Evolutionary conservation across 768 basidiomycete species (phyloP).

Genomic region (Pholiota microspora): DNA sequence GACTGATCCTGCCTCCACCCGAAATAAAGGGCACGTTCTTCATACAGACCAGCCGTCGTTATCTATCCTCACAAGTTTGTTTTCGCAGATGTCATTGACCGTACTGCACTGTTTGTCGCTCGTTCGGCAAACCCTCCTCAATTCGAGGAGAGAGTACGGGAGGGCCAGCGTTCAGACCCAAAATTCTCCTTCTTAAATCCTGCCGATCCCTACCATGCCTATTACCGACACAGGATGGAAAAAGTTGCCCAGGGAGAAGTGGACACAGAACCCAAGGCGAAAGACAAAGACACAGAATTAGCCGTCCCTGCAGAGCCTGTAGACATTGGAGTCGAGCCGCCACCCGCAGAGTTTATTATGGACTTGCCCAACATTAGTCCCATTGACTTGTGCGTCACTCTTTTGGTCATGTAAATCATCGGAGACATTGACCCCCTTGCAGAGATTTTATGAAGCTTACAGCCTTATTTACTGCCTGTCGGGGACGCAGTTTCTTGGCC

Average conservation of each 20-base stretch:
- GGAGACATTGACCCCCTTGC: constrained; percentile 11
- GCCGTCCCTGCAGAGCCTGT: constrained; percentile 41
- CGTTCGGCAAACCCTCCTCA: constrained; percentile 90
- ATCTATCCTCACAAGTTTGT: constrained; percentile 10
- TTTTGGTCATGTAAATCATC: background rate
- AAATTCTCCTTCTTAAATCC: constrained; percentile 99
- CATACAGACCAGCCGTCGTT: background rate
- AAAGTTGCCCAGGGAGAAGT: constrained; percentile 75
- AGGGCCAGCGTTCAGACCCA: constrained; percentile 93
- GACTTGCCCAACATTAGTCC: constrained; percentile 85
- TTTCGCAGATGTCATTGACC: constrained; percentile 83
- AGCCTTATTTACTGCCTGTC: constrained; percentile 91
- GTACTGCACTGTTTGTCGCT: constrained; percentile 88
- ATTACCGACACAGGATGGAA: constrained; percentile 92
- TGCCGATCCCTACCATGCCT: constrained; percentile 96
- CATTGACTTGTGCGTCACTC: constrained; percentile 84
- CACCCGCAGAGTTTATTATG: constrained; percentile 76
- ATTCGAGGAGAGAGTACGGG: constrained; percentile 96
- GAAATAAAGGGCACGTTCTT: constrained; percentile 84
- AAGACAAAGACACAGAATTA: constrained; percentile 39
- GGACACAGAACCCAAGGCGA: constrained; percentile 55
- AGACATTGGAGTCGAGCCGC: constrained; percentile 75
- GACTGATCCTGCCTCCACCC: constrained; percentile 93
- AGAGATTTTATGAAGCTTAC: constrained; percentile 97
- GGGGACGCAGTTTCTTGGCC: constrained; percentile 84